phyloP scores from a whole-genome alignment of 2,329 filamentous ascomycete genomes.

The Beauveria brongniartii region DNA sequence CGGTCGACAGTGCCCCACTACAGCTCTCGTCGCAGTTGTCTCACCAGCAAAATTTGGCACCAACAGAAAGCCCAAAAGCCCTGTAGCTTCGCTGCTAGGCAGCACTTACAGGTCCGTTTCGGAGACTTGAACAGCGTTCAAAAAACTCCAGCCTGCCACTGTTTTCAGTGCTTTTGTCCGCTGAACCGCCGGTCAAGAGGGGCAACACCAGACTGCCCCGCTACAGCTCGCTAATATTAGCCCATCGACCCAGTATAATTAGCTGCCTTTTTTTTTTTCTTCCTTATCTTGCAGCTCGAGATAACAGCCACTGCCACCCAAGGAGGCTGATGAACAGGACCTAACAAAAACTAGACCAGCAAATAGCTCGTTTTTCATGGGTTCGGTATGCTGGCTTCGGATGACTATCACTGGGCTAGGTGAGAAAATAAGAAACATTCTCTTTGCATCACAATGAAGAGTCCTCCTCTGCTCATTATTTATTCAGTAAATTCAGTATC shows the following conservation, averaged over 20 bases:
- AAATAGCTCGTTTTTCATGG: background rate
- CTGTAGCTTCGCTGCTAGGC: too few species aligned
- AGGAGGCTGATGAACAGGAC: background rate
- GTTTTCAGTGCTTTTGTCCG: background rate
- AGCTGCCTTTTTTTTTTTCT: background rate
- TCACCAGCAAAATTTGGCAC: background rate
- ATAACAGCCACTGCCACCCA: background rate
- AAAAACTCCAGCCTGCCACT: background rate
- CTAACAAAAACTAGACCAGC: background rate
- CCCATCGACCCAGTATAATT: background rate
- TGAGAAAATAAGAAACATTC: background rate
- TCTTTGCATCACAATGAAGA: background rate
- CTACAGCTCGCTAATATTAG: slow-evolving; percentile 1
- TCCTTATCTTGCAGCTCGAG: background rate
- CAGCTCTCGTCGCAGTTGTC: background rate
- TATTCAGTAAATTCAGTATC: background rate
- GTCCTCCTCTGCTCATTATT: too few species aligned
- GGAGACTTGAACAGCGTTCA: background rate
- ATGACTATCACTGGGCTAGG: background rate
- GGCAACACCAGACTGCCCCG: background rate
- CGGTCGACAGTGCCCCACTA: background rate
- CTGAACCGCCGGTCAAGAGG: background rate
- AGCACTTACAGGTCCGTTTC: background rate
- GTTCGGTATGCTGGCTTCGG: slow-evolving; percentile 1
- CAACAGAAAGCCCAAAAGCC: background rate